A percentile compares a stretch with the other conserved stretches of the same genome.
Conservation (phyloP, 352 stramenopile species). For the Pseudoperonospora humuli region DNA sequence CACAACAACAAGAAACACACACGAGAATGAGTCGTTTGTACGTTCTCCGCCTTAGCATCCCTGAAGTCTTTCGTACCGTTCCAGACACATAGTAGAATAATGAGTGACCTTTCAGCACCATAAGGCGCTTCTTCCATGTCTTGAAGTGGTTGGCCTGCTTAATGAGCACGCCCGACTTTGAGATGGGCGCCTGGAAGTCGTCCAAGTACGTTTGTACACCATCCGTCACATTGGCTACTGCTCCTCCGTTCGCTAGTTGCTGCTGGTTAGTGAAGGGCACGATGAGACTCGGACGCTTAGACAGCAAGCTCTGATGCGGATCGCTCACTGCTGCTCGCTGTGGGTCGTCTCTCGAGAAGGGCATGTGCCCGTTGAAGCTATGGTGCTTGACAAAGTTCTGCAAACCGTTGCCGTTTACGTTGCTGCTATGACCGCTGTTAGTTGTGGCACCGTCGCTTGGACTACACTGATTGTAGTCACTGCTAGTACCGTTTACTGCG, state of each 20-base stretch:
- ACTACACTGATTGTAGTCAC: conserved; percentile 24
- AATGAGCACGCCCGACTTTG: conserved; percentile 79
- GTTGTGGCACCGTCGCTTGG: conserved; percentile 28
- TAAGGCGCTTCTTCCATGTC: conserved; percentile 85
- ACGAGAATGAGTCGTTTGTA: conserved; percentile 2
- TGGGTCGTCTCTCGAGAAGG: conserved; percentile 41
- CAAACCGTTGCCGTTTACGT: conserved; percentile 14
- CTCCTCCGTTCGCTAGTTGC: not conserved
- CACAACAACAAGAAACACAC: conserved; percentile 2
- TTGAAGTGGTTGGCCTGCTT: conserved; percentile 86
- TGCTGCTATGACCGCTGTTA: conserved; percentile 24
- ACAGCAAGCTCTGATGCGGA: conserved; percentile 46
- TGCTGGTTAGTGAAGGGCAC: conserved; percentile 47
- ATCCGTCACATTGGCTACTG: not conserved
- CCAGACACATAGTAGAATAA: conserved; percentile 86
- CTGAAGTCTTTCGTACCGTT: conserved; percentile 40
- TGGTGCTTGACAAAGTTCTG: conserved; percentile 49
- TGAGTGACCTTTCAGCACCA: conserved; percentile 83
- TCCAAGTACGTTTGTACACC: conserved; percentile 48
- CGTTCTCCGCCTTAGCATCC: not conserved
- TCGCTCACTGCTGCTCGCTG: conserved; percentile 11
- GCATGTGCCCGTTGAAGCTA: conserved; percentile 64
- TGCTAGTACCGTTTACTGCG: conserved; percentile 27
- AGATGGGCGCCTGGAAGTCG: conserved; percentile 76
- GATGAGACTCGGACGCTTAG: conserved; percentile 69